Evolutionary conservation across 352 stramenopile species (phyloP), one percentile per base, ranked within the genome.

Genomic region (Peronospora tabacina): DNA sequence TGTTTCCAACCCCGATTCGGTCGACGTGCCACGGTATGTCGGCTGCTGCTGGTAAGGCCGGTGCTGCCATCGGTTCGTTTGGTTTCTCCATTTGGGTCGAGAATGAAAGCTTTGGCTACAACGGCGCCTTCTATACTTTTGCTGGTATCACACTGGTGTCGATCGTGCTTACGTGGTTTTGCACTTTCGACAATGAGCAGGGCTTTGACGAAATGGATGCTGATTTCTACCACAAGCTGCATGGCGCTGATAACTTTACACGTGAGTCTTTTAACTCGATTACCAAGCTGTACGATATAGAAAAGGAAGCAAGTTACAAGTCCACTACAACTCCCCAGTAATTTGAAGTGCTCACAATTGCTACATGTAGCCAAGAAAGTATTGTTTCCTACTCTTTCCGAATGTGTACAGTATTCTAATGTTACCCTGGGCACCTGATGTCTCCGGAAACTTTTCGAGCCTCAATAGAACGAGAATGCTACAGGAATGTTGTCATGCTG

Each of bases 21-120:
- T 89, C 77, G 17, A 82, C 82, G 29, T 93, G 83, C 52, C 85
- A 96, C 63, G 87, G 87, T 11, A 81, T 96, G 51, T 94, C 85
- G 8, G 89, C 89, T 10, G 82, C 84, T 2, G 59, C 62, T 42
- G 89, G 87, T 36, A 97, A 97, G 55, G 55, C 82, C 3, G 87
- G 89, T n/a, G 87, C 89, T 1, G 71, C 81, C 3, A 62, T 89
- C 20, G 71, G 66, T 9, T 86, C 72, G 22, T 89, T 79, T 40
- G 72, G 63, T 2, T 87, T 85, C 42, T 78, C 70, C 8, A 73
- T 82, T 35, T 85, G 74, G 71, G 71, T 80, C 38, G 65, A 78
- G 16, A 66, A 78, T 48, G 60, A 70, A 13, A 62, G 66, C 56
- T 85, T 66, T 45, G 73, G 70, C 44, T 85, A 86, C 63, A 46